Evolutionary conservation across 352 stramenopile genomes (phyloP), one percentile per base, ranked within the genome.

Genomic region (Pythium phragmitis): DNA sequence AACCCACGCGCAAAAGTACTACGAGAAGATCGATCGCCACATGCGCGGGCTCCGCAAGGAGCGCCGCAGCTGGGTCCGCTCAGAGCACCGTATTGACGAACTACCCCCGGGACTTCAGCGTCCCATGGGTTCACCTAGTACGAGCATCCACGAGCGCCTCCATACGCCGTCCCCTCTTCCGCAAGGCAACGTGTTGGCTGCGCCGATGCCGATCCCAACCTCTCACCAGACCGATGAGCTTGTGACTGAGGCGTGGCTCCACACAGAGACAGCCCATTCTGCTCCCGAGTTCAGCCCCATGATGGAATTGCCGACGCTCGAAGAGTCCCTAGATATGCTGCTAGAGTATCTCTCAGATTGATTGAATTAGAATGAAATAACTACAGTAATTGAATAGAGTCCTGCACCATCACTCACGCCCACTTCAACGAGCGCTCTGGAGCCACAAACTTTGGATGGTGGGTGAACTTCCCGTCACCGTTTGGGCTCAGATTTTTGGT

Each of bases 21-120:
- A 87, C 64, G 78, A 91, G 52, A 91, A 91, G 68, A 79, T 91
- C 48, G 69, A 73, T 57, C 75, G 82, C 1, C 67, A 80, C 19
- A 70, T 80, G 60, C 75, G 80, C 3, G 80, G 82, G 0, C 68
- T 89, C 4, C 75, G 72, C 53, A 88, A 87, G 51, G 75, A 86
- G 30, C 77, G 74, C 56, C 82, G 71, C 7, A 63, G 78, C 16
- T 68, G 76, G 17, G 43, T 62, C 7, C 51, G 60, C 1, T 55
- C 60, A 3, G 60, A 67, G 36, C 52, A 67, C 45, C 60, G 60
- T 36, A 67, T 67, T 36, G 60, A 67, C 36, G 60, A 67, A 1
- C 23, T 67, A 13, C 60, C 60, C 3, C 59, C 45, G 0, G 41
- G 50, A 7, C 42, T 59, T 0, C 51, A 67, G 23, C 60, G 49